Conservation (phyloP, 1,284 basidiomycete species). For the Cutaneotrichosporon cyanovorans region DNA sequence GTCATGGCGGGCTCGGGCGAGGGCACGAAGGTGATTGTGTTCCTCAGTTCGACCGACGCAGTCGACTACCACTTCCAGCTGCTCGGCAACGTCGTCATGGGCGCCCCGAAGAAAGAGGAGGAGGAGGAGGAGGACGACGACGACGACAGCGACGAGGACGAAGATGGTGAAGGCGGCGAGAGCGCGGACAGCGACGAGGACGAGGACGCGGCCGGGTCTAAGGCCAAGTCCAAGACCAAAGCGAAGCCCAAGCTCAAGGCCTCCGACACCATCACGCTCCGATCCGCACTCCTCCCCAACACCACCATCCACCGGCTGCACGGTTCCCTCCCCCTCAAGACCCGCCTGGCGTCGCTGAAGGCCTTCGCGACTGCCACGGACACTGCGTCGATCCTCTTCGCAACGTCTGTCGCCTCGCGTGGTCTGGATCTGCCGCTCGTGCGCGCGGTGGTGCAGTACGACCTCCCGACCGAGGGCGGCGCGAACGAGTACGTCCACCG, state of each 20-base stretch:
- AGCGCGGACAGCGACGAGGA: constrained; percentile 23
- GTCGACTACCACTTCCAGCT: constrained; percentile 95
- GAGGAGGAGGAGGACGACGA: constrained; percentile 26
- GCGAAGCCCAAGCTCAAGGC: constrained; percentile 18
- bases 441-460: constrained; percentile 88
- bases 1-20: constrained; percentile 19
- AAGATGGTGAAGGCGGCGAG: constrained; percentile 26
- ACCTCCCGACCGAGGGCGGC: constrained; percentile 94
- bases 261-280: constrained; percentile 51
- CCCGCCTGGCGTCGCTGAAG: constrained; percentile 71
- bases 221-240: constrained; percentile 13
- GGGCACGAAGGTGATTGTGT: constrained; percentile 70
- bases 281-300: constrained; percentile 70
- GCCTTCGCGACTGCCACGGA: constrained; percentile 58
- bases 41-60: constrained; percentile 92
- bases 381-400: constrained; percentile 66
- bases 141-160: constrained; percentile 23
- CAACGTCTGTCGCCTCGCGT: constrained; percentile 93
- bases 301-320: constrained; percentile 86
- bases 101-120: constrained; percentile 27
- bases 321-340: constrained; percentile 77
- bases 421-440: constrained; percentile 97
- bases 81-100: constrained; percentile 71
- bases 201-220: no score
- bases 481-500: constrained; percentile 95